Evolutionary conservation across 768 basidiomycete species (phyloP).

Genomic region (Serendipita indica): DNA sequence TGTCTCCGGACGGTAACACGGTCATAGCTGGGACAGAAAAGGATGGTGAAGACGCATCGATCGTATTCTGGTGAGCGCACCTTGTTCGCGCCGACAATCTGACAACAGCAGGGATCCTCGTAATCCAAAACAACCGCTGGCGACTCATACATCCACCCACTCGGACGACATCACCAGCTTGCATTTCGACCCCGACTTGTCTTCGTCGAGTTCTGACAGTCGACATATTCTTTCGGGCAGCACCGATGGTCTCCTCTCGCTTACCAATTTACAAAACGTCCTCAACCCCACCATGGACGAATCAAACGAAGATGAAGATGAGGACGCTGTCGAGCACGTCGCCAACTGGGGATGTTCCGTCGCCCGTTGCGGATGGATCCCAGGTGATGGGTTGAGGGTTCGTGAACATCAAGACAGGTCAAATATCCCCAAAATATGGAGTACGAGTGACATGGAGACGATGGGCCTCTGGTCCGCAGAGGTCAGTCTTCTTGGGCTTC

Average conservation of each 20-base stretch:
- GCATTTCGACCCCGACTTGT: constrained; percentile 30
- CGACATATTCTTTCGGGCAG: constrained; percentile 57
- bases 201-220: constrained; percentile 19
- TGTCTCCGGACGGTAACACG: constrained; percentile 51
- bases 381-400: constrained; percentile 18
- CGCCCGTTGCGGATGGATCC: constrained; percentile 59
- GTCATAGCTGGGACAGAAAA: constrained; percentile 76
- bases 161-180: constrained; percentile 84
- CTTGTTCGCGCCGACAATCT: constrained; percentile 1
- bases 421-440: constrained; percentile 57
- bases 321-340: constrained; percentile 66
- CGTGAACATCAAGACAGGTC: constrained; percentile 25
- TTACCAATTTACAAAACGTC: constrained; percentile 39
- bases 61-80: constrained; percentile 60
- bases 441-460: constrained; percentile 88
- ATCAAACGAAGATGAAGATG: constrained; percentile 44
- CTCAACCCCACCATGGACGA: constrained; percentile 18
- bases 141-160: constrained; percentile 73
- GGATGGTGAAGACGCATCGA: constrained; percentile 63
- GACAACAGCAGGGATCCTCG: constrained; percentile 57
- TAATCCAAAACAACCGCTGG: constrained; percentile 50
- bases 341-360: constrained; percentile 79
- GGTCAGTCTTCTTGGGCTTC: constrained; percentile 26
- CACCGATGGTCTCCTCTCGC: constrained; percentile 67
- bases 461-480: constrained; percentile 72